Percentiles rank a stretch among this genome's conserved stretches.
phyloP scores from a whole-genome alignment of 495 filamentous ascomycete species.

The Parachaetomium inaequale region DNA sequence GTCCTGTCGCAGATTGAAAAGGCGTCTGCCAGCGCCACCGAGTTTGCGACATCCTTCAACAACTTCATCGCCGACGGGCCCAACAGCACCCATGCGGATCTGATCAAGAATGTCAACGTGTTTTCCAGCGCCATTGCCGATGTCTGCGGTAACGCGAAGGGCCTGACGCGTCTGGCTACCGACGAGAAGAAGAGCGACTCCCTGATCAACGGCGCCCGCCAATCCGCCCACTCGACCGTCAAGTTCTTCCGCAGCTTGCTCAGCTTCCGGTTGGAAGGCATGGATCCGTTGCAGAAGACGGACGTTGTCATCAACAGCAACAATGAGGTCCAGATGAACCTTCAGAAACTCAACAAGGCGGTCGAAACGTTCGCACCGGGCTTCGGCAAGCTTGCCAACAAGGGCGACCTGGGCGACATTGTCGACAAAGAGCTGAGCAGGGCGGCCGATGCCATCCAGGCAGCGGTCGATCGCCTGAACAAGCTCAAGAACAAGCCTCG shows the following conservation, averaged over 20 bases:
- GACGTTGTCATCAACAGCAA: conserved; percentile 96
- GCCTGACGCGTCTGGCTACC: conserved; percentile 86
- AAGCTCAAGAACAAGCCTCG: conserved; percentile 91
- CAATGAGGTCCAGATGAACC: conserved; percentile 84
- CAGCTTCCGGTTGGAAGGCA: conserved; percentile 86
- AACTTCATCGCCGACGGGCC: conserved; percentile 96
- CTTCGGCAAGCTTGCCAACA: conserved; percentile 71
- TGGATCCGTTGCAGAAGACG: conserved; percentile 84
- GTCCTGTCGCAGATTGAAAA: conserved; percentile 97
- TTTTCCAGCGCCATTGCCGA: conserved; percentile 90
- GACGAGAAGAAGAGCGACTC: conserved; percentile 92
- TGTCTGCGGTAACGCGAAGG: conserved; percentile 94
- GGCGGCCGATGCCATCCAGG: conserved; percentile 93
- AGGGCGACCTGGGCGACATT: conserved; percentile 86
- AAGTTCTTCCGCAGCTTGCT: conserved; percentile 93
- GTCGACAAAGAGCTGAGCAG: conserved; percentile 89
- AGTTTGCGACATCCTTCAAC: conserved; percentile 97
- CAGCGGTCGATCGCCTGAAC: conserved; percentile 79
- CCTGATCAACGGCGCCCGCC: conserved; percentile 72
- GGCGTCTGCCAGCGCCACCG: conserved; percentile 87
- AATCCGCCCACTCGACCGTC: conserved; percentile 82
- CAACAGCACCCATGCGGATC: conserved; percentile 82
- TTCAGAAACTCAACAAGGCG: conserved; percentile 87
- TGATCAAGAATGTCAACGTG: conserved; percentile 87
- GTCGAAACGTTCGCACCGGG: conserved; percentile 87